A percentile compares a stretch with the other conserved stretches of the same genome.
Evolutionary conservation across 352 stramenopile genomes (phyloP).

Genomic region (Plasmopara viticola): DNA sequence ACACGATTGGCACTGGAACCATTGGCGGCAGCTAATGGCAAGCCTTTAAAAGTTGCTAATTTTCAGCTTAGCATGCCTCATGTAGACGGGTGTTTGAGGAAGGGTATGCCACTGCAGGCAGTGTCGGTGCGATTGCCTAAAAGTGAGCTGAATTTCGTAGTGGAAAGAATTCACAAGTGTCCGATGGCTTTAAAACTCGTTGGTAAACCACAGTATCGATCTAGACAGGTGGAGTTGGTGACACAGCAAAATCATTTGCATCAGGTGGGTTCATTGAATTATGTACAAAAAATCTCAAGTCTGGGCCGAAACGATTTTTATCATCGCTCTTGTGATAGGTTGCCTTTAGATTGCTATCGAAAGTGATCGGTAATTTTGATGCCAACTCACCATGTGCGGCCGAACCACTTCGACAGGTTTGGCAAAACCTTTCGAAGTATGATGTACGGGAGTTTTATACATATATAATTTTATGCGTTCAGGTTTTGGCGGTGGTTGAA

Average conservation of each 20-base stretch:
- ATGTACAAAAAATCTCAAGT: neutral
- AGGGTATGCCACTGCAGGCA: slow-evolving; percentile 73
- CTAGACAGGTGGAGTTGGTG: slow-evolving; percentile 37
- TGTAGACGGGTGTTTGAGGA: slow-evolving; percentile 72
- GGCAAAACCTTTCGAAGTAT: neutral
- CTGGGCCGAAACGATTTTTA: neutral
- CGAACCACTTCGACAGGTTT: slow-evolving; percentile 64
- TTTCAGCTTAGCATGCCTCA: slow-evolving; percentile 86
- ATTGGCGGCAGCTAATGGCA: slow-evolving; percentile 48
- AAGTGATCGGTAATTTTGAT: slow-evolving; percentile 56
- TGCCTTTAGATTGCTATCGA: slow-evolving; percentile 55
- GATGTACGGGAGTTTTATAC: neutral
- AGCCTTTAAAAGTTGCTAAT: slow-evolving; percentile 68
- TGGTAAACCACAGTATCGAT: slow-evolving; percentile 60
- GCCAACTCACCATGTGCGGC: slow-evolving; percentile 32
- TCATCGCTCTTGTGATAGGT: slow-evolving; percentile 32
- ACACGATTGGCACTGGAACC: slow-evolving; percentile 42
- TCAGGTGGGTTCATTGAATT: slow-evolving; percentile 37
- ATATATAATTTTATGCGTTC: neutral
- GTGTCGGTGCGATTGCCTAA: slow-evolving; percentile 70
- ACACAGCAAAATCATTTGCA: slow-evolving; percentile 75
- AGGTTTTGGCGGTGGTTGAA: slow-evolving; percentile 59
- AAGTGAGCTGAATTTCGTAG: slow-evolving; percentile 83
- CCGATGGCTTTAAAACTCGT: slow-evolving; percentile 46
- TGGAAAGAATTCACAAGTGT: slow-evolving; percentile 72